These are phyloP conservation scores for Calonectria henricotiae DNA, from an alignment of 2,329 filamentous ascomycete species.

Conservation along the genomic window DNA sequence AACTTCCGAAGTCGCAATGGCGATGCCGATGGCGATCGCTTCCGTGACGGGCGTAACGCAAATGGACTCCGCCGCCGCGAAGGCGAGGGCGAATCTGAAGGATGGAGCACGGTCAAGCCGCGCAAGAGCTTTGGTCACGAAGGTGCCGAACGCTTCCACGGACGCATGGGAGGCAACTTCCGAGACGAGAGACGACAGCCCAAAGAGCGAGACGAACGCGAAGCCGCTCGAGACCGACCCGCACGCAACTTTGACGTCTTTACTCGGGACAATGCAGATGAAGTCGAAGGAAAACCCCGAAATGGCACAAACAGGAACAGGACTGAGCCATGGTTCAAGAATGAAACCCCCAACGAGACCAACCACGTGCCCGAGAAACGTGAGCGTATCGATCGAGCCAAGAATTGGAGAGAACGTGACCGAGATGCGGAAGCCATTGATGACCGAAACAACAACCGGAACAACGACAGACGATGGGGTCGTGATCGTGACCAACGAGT, in stretches of 20 bases:
- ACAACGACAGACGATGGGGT: conserved; percentile 69
- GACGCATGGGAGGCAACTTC: conserved; percentile 73
- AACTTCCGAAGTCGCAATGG: conserved; percentile 69
- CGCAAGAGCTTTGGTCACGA: conserved; percentile 83
- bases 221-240: conserved; percentile 65
- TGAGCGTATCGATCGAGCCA: conserved; percentile 72
- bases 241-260: conserved; percentile 69
- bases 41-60: conserved; percentile 67
- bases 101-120: conserved; percentile 82
- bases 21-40: conserved; percentile 69
- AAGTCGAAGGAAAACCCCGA: conserved; percentile 73
- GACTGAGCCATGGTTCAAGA: conserved; percentile 84
- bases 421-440: conserved; percentile 61
- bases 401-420: conserved; percentile 75
- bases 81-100: conserved; percentile 76
- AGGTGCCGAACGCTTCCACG: conserved; percentile 80
- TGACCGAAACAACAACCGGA: conserved; percentile 72
- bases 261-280: conserved; percentile 66
- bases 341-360: conserved; percentile 60
- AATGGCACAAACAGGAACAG: conserved; percentile 78
- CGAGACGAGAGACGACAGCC: conserved; percentile 63
- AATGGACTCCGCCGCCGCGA: conserved; percentile 70
- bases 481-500: conserved; percentile 72
- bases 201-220: conserved; percentile 73
- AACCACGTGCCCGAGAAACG: conserved; percentile 61